Evolutionary conservation across 2,329 filamentous ascomycete species (phyloP), one percentile per base, ranked within the genome.

Genomic region (Aureobasidium sp.): DNA sequence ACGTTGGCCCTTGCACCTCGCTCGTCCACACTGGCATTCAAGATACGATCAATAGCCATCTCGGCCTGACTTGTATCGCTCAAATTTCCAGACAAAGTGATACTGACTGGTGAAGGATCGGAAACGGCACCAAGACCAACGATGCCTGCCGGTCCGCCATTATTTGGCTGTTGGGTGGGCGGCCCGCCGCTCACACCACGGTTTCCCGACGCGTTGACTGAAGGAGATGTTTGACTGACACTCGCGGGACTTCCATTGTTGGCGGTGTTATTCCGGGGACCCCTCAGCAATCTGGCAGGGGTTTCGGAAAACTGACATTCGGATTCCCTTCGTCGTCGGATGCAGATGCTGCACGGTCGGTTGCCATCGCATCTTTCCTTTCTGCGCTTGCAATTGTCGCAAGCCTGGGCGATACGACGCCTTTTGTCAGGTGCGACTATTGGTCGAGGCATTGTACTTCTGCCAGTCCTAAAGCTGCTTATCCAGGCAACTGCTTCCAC

Each of bases 311-410:
- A 76, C 5, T 66, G 63, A 63, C 73, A 72, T 68, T 79, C 72
- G 71, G 75, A 59, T 70, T 72, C 68, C 70, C 74, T 66, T 72
- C 76, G 66, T 71, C 77, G 69, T 62, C 68, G 64, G 71, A 71
- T 70, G 67, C 80, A 82, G 60, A 81, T 80, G n/a, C 74, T 74
- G 64, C 80, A 82, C 46, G 80, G 80, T 53, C 77, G 73, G 55
- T 76, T 72, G 42, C 80, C 80, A 63, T 82, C 77, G 67, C 80
- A 82, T 68, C 81, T 81, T 64, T 82, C 79, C 65, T 80, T 80
- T 57, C 78, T 72, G 27, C 75, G 68, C 65, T 78, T 79, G 70
- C 77, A 79, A 53, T 74, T 76, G 62, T 78, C 74, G 66, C 77
- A 79, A 17, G 76, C 77, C 57, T 74, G 71, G 44, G 71, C 56